Conservation (phyloP, 257 asterid species). For the Capsicum baccatum region DNA sequence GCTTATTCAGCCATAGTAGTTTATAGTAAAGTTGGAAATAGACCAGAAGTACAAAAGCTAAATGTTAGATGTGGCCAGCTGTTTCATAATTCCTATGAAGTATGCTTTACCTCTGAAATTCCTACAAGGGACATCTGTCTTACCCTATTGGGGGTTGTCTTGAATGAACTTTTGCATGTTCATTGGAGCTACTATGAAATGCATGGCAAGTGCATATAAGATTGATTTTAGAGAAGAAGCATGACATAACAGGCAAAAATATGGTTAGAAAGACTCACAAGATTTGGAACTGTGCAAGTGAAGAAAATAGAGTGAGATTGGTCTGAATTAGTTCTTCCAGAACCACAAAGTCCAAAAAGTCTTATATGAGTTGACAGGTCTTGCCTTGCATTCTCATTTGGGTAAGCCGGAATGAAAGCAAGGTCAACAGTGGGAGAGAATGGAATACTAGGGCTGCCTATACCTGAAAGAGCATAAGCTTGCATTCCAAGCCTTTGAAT, state of each 20-base stretch:
- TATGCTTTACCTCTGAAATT: not conserved
- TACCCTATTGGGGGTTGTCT: not conserved
- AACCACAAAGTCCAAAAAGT: not conserved
- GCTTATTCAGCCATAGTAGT: not conserved
- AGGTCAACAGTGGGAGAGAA: not conserved
- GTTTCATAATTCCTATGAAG: not conserved
- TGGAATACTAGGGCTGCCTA: not conserved
- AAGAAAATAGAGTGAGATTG: slow-evolving; percentile 12
- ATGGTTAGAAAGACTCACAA: not conserved
- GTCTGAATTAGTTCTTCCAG: slow-evolving; percentile 3
- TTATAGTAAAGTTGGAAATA: slow-evolving; percentile 4
- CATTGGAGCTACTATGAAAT: not conserved
- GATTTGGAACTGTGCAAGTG: not conserved
- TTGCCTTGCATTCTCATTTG: slow-evolving; percentile 4
- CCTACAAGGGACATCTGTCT: slow-evolving; percentile 6
- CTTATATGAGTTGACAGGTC: not conserved
- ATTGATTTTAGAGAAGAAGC: not conserved
- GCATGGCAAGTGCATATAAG: slow-evolving; percentile 2
- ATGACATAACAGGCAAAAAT: not conserved
- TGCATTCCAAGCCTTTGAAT: not conserved
- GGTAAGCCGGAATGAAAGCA: not conserved
- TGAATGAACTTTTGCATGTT: slow-evolving; percentile 15
- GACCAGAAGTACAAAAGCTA: slow-evolving; percentile 3
- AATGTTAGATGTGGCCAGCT: not conserved
- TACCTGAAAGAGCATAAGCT: not conserved